Evolutionary conservation across 176 grass and related monocot genomes (phyloP), one percentile per base, ranked within the genome.

Genomic region (Olyra latifolia): DNA sequence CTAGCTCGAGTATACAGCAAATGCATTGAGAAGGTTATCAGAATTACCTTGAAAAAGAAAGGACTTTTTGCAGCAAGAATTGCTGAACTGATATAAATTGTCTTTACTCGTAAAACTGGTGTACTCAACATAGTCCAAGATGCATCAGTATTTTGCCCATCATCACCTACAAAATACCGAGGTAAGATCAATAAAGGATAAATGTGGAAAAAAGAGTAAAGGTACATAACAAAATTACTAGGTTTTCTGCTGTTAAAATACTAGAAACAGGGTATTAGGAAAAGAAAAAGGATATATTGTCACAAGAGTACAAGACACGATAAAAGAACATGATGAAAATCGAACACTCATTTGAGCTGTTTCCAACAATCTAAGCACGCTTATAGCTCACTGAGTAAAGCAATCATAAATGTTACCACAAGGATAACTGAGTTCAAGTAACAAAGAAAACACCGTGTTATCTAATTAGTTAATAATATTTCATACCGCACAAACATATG

Each of bases 41-140:
- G 14, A 84, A 80, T 46, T 89, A 95, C 96, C 96, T 93, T 99
- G 57, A 82, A 93, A 89, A 98, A 98, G 84, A 98, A 98, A 83
- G 92, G 92, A 80, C 95, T 98, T 87, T 93, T 95, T 23, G 90
- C 90, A 64, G 96, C 96, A 69, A 99, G 91, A 91, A 99, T 95
- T 2, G 90, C 96, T 0, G 92, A 93, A 81, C 88, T 99, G 73
- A 99, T 93, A 78, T 99, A 91, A 70, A 95, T 87, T 4, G 82
- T 86, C 66, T 88, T 99, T 50, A 88, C 90, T 84, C 86, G 82
- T 38, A 90, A 75, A 75, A 91, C 72, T 7, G 82, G 74, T 9
- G 88, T 71, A 58, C 69, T 68, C 15, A 81, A 75, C 79, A 84
- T 75, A 12, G 58, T 84, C 82, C 86, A 93, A 65, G 75, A 89